phyloP scores from a whole-genome alignment of 148 eudicot genomes.

The Nepenthes mirabilis region DNA sequence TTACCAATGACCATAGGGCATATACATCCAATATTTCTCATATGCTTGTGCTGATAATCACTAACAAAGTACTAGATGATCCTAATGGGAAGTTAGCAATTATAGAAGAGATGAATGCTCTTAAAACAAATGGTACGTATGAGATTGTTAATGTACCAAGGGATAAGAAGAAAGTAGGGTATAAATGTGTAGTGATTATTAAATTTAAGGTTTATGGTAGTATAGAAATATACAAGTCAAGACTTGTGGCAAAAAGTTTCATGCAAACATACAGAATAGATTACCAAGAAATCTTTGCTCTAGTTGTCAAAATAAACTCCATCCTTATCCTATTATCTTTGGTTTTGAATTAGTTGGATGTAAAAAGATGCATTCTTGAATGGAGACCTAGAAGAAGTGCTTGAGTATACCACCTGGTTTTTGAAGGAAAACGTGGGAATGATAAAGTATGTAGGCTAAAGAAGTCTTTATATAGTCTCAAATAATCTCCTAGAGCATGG shows the following conservation, averaged over 20 bases:
- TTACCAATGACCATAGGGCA: slow-evolving; percentile 1
- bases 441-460: not conserved
- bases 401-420: not conserved
- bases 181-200: not conserved
- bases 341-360: not conserved
- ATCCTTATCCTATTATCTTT: not conserved
- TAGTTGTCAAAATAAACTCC: not conserved
- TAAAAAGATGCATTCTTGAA: not conserved
- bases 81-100: not conserved
- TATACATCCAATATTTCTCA: not conserved
- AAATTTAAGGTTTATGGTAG: not conserved
- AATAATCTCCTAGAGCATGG: slow-evolving; percentile 1
- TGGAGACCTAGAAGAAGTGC: not conserved
- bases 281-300: not conserved
- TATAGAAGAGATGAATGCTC: slow-evolving; percentile 1
- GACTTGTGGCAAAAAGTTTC: not conserved
- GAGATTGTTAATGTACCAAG: not conserved
- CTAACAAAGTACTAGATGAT: not conserved
- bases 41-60: not conserved
- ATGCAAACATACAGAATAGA: not conserved
- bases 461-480: not conserved
- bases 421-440: not conserved
- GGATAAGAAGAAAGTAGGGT: not conserved
- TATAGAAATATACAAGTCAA: not conserved
- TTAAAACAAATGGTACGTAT: not conserved